These are phyloP conservation scores for Bidens hawaiensis DNA, from an alignment of 140 eudicot species.

Conservation along the genomic window DNA sequence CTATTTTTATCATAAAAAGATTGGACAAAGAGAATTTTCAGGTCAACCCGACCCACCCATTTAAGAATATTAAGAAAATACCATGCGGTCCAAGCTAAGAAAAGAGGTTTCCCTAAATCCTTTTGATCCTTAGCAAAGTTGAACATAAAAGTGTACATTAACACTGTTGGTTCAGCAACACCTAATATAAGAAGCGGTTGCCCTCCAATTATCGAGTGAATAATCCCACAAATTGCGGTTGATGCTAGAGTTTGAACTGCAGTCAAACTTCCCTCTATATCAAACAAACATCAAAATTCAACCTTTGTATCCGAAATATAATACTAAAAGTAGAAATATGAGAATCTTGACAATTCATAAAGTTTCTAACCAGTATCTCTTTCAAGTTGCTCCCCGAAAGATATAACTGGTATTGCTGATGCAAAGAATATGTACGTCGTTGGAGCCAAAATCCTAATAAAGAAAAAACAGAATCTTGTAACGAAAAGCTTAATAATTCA, in stretches of 20 bases:
- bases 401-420: conserved; percentile 96
- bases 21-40: background rate
- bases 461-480: conserved; percentile 9
- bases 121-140: conserved; percentile 87
- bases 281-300: background rate
- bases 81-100: conserved; percentile 98
- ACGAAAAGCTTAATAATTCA: conserved; percentile 10
- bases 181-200: conserved; percentile 95
- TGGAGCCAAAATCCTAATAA: conserved; percentile 92
- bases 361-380: conserved; percentile 68
- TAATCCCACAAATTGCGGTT: conserved; percentile 85
- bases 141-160: conserved; percentile 97
- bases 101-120: conserved; percentile 82
- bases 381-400: conserved; percentile 97
- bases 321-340: background rate
- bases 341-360: conserved; percentile 9
- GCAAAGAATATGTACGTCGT: conserved; percentile 98
- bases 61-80: conserved; percentile 24
- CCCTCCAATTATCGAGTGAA: conserved; percentile 93
- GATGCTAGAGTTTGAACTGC: conserved; percentile 99
- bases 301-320: conserved; percentile 2
- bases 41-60: background rate
- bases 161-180: conserved; percentile 98
- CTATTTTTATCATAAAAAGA: background rate
- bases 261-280: conserved; percentile 79